These are phyloP conservation scores for Leptodontidium sp. DNA, from an alignment of 2,329 filamentous ascomycete genomes.

Conservation along the genomic window DNA sequence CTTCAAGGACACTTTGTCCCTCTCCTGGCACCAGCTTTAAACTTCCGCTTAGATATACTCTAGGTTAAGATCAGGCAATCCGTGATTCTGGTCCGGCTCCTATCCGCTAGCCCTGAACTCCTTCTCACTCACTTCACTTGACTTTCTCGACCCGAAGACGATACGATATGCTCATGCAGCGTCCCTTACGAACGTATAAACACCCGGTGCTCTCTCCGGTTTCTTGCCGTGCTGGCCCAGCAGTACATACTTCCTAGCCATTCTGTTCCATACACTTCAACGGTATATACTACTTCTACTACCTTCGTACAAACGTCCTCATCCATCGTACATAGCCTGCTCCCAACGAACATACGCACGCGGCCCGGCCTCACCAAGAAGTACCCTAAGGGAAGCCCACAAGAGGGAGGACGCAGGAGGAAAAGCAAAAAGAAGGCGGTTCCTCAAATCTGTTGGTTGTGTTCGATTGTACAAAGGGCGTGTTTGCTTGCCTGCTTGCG, in stretches of 20 bases:
- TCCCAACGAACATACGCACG: conserved; percentile 5
- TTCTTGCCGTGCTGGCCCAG: conserved; percentile 16
- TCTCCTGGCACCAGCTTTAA: conserved; percentile 11
- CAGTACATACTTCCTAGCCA: conserved; percentile 1
- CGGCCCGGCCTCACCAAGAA: conserved; percentile 6
- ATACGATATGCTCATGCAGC: conserved; percentile 25
- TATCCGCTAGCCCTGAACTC: neutral
- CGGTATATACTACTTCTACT: neutral
- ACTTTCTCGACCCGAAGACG: neutral
- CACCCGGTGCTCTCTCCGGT: conserved; percentile 22
- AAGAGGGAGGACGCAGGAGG: conserved; percentile 3
- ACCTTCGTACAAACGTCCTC: conserved; percentile 1
- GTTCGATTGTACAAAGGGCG: conserved; percentile 6
- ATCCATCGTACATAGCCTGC: conserved; percentile 5
- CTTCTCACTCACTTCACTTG: neutral
- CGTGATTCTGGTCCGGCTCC: conserved; percentile 1
- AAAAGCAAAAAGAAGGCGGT: conserved; percentile 11
- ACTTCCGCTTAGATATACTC: neutral
- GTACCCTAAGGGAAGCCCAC: neutral
- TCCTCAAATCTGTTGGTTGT: neutral
- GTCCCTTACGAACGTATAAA: conserved; percentile 29
- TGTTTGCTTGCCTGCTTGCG: conserved; percentile 18
- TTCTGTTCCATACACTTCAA: conserved; percentile 8
- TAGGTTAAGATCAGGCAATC: neutral
- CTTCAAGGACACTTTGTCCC: neutral